phyloP scores from a whole-genome alignment of 108 stramenopile species.

The Fragilaria crotonensis region DNA sequence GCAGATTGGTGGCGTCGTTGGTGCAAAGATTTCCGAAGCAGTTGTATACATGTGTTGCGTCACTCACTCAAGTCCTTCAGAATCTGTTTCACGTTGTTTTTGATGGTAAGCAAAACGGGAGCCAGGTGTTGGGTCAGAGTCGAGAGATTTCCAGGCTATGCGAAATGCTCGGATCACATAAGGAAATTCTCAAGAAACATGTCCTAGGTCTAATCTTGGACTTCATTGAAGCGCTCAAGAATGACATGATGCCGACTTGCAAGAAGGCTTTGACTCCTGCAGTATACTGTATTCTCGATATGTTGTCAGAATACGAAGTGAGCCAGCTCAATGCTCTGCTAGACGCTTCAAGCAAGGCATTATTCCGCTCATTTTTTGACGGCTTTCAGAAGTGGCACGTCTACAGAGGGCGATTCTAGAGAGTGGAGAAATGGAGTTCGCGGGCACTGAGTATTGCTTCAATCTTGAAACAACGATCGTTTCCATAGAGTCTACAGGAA shows the following conservation, averaged over 20 bases:
- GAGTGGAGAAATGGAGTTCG: too few species aligned
- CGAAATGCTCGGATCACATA: constrained; percentile 69
- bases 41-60: constrained; percentile 56
- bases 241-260: constrained; percentile 25
- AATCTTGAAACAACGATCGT: too few species aligned
- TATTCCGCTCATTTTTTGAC: constrained; percentile 55
- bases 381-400: constrained; percentile 60
- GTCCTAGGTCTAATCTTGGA: constrained; percentile 54
- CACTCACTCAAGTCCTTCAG: constrained; percentile 29
- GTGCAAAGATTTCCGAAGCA: constrained; percentile 68
- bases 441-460: too few species aligned
- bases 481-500: too few species aligned
- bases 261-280: constrained; percentile 46
- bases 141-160: constrained; percentile 39
- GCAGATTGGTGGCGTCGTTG: constrained; percentile 38
- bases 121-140: constrained; percentile 3
- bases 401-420: constrained; percentile 74
- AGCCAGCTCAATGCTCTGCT: constrained; percentile 67
- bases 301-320: constrained; percentile 61
- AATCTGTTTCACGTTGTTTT: constrained; percentile 30
- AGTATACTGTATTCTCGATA: constrained; percentile 62
- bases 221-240: constrained; percentile 49
- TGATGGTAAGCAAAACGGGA: constrained; percentile 8
- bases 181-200: constrained; percentile 84
- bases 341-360: constrained; percentile 43